These are phyloP conservation scores for Osmanthus fragrans DNA, from an alignment of 257 asterid genomes.

Conservation along the genomic window DNA sequence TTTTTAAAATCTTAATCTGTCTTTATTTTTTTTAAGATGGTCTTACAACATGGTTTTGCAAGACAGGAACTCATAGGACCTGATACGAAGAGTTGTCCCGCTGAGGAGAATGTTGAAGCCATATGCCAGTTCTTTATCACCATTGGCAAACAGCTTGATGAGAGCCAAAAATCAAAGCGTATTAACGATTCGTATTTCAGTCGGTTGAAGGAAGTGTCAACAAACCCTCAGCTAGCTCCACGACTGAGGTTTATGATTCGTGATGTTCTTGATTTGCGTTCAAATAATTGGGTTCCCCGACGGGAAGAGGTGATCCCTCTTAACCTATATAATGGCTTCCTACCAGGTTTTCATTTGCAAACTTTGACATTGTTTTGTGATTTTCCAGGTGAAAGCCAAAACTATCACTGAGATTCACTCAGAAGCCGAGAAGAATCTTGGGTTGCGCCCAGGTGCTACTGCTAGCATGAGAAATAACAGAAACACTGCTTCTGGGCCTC, in stretches of 20 bases:
- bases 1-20: background rate
- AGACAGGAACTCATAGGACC: slow-evolving; percentile 75
- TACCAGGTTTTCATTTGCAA: background rate
- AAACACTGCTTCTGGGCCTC: slow-evolving; percentile 46
- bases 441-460: slow-evolving; percentile 94
- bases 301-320: slow-evolving; percentile 73
- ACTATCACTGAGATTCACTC: slow-evolving; percentile 88
- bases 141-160: slow-evolving; percentile 65
- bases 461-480: slow-evolving; percentile 77
- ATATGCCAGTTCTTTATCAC: slow-evolving; percentile 94
- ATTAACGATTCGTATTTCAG: slow-evolving; percentile 70
- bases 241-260: slow-evolving; percentile 86
- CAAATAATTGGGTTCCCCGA: slow-evolving; percentile 85
- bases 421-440: slow-evolving; percentile 88
- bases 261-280: slow-evolving; percentile 77
- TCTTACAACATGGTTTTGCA: slow-evolving; percentile 3
- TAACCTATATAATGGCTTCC: background rate
- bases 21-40: background rate
- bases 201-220: slow-evolving; percentile 71
- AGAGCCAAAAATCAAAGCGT: slow-evolving; percentile 49
- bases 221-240: slow-evolving; percentile 71
- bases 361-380: background rate
- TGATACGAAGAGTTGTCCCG: slow-evolving; percentile 71
- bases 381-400: slow-evolving; percentile 47
- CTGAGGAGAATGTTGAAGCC: slow-evolving; percentile 98